phyloP scores from a whole-genome alignment of 495 filamentous ascomycete species.

The Talaromyces trachyspermus region DNA sequence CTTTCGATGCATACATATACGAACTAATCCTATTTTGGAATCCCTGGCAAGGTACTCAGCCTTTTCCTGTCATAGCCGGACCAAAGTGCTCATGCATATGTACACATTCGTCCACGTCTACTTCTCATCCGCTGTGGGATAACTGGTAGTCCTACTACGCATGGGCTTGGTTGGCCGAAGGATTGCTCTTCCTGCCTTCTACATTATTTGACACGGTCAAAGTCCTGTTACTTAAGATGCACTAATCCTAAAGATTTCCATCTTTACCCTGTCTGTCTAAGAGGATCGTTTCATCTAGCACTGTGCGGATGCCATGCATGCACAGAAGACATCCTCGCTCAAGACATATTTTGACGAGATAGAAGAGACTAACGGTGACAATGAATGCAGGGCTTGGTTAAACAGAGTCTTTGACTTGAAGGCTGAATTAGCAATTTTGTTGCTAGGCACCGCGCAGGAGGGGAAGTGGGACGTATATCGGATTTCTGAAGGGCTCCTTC shows the following conservation, averaged over 20 bases:
- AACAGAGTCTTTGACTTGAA: conserved; percentile 13
- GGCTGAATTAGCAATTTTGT: conserved; percentile 19
- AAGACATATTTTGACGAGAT: conserved; percentile 16
- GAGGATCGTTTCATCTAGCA: conserved; percentile 1
- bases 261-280: not conserved
- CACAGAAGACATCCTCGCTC: conserved; percentile 14
- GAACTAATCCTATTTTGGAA: too few relatives aligned
- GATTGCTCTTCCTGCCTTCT: too few relatives aligned
- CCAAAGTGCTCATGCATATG: too few relatives aligned
- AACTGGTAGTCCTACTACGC: too few relatives aligned
- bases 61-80: too few relatives aligned
- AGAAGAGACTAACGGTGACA: conserved; percentile 16
- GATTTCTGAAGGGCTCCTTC: conserved; percentile 26
- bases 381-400: conserved; percentile 14
- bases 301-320: conserved; percentile 9
- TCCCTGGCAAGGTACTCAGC: too few relatives aligned
- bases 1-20: too few relatives aligned
- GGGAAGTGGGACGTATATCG: conserved; percentile 18
- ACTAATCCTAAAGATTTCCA: not conserved
- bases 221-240: not conserved
- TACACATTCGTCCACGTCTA: too few relatives aligned
- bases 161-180: too few relatives aligned
- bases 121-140: too few relatives aligned
- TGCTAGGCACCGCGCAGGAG: conserved; percentile 18
- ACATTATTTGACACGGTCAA: not conserved